These are phyloP conservation scores for Lodderomyces metapsilosis DNA, from an alignment of 1,139 yeast genomes.

Conservation along the genomic window DNA sequence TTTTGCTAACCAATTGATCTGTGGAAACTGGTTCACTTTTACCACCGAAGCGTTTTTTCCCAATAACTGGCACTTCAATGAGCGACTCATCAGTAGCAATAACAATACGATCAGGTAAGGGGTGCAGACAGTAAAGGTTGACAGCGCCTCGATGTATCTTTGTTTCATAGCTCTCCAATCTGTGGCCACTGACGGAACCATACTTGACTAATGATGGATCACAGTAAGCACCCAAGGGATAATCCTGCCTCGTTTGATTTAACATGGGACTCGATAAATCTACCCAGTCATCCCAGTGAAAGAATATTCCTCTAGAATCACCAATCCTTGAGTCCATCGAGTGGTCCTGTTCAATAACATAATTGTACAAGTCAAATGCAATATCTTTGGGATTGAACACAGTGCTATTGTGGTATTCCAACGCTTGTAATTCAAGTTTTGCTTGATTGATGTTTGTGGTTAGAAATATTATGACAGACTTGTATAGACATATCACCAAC, in stretches of 20 bases:
- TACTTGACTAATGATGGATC: slow-evolving; percentile 20
- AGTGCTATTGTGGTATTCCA: slow-evolving; percentile 22
- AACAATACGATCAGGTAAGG: slow-evolving; percentile 28
- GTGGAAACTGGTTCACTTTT: slow-evolving; percentile 7
- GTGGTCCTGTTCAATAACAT: slow-evolving; percentile 11
- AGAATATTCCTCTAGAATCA: slow-evolving; percentile 23
- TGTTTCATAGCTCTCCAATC: slow-evolving; percentile 33
- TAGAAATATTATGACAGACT: slow-evolving; percentile 13
- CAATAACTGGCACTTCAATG: slow-evolving; percentile 31
- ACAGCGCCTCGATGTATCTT: slow-evolving; percentile 37
- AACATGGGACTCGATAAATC: slow-evolving; percentile 27
- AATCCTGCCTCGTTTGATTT: slow-evolving; percentile 17
- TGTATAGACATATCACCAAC: slow-evolving; percentile 16
- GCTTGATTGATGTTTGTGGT: slow-evolving; percentile 23
- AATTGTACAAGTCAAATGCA: slow-evolving; percentile 22
- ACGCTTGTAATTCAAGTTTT: slow-evolving; percentile 23
- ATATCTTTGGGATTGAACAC: slow-evolving; percentile 30
- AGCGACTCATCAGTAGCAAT: slow-evolving; percentile 26
- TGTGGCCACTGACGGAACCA: slow-evolving; percentile 35
- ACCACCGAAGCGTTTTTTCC: slow-evolving; percentile 25
- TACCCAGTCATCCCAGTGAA: slow-evolving; percentile 48
- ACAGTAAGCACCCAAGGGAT: slow-evolving; percentile 26
- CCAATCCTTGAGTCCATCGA: slow-evolving; percentile 12
- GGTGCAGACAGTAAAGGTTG: slow-evolving; percentile 33
- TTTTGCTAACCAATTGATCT: slow-evolving; percentile 14